These are phyloP conservation scores for Umbellularia californica DNA, from an alignment of 164 flowering plant species.

Conservation along the genomic window DNA sequence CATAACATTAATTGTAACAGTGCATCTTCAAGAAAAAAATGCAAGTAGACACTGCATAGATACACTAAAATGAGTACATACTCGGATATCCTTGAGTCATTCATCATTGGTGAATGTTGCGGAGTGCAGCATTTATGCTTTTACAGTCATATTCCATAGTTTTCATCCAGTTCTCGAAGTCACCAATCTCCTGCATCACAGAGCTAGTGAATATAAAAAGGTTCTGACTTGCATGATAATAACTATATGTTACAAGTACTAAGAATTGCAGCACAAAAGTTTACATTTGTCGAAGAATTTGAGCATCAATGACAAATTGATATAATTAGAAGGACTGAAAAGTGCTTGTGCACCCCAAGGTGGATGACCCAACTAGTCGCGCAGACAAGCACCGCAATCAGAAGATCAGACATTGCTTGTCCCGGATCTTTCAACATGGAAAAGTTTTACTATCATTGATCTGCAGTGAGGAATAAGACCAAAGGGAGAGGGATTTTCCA, in stretches of 20 bases:
- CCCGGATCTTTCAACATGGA: neutral
- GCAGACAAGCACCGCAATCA: neutral
- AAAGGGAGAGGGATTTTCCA: too few species aligned
- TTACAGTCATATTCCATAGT: slow-evolving; percentile 87
- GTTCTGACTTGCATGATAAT: neutral
- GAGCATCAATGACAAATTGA: neutral
- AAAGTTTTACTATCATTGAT: neutral
- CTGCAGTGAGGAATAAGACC: too few species aligned
- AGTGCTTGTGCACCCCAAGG: neutral
- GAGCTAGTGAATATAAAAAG: neutral
- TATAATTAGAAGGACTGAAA: too few species aligned
- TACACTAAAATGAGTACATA: neutral
- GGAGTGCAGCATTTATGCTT: slow-evolving; percentile 66
- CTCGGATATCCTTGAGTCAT: neutral
- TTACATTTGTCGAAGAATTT: neutral
- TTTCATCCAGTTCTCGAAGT: slow-evolving; percentile 96
- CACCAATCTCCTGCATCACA: slow-evolving; percentile 73
- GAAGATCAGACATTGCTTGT: neutral
- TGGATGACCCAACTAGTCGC: neutral
- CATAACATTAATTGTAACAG: too few species aligned
- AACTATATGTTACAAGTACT: neutral
- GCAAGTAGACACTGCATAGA: too few species aligned
- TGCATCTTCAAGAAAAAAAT: too few species aligned
- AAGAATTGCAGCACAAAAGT: neutral
- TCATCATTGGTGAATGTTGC: slow-evolving; percentile 60